Evolutionary conservation across 164 flowering plant species (phyloP).

Genomic region (Umbilicus rupestris): DNA sequence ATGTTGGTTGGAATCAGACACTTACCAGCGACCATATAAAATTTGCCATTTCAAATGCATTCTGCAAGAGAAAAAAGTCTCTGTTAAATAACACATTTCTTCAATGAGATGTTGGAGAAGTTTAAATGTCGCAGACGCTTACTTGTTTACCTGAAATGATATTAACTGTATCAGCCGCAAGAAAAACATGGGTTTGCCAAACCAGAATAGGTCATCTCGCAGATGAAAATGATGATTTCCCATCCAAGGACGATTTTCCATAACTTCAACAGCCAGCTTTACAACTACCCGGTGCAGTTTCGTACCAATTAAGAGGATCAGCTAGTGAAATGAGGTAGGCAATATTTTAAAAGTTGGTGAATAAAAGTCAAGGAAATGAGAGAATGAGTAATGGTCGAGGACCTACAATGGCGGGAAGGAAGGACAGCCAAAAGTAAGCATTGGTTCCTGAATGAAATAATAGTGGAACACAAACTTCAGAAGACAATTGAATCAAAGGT

Average conservation of each 20-base stretch:
- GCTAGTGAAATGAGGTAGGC: slow-evolving; percentile 22
- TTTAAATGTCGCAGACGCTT: too few species aligned
- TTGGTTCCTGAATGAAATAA: slow-evolving; percentile 46
- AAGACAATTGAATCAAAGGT: neutral
- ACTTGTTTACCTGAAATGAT: slow-evolving; percentile 55
- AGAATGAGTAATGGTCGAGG: slow-evolving; percentile 4
- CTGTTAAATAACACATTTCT: neutral
- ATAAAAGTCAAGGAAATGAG: slow-evolving; percentile 4
- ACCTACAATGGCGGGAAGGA: slow-evolving; percentile 68
- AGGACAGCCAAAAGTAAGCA: slow-evolving; percentile 79
- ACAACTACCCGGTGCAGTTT: slow-evolving; percentile 75
- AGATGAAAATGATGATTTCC: slow-evolving; percentile 40
- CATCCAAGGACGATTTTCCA: slow-evolving; percentile 23
- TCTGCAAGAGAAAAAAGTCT: slow-evolving; percentile 42
- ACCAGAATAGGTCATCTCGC: slow-evolving; percentile 90
- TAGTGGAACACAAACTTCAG: slow-evolving; percentile 10
- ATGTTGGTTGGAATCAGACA: neutral
- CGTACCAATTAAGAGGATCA: slow-evolving; percentile 68
- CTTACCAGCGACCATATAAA: slow-evolving; percentile 88
- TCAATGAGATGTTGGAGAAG: neutral
- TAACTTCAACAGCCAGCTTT: slow-evolving; percentile 68
- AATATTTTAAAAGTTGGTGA: neutral
- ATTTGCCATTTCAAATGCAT: slow-evolving; percentile 87
- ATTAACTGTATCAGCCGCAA: slow-evolving; percentile 58
- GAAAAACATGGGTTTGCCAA: slow-evolving; percentile 64